Evolutionary conservation across 2,329 filamentous ascomycete species (phyloP).

Genomic region (Elsinoe batatas): DNA sequence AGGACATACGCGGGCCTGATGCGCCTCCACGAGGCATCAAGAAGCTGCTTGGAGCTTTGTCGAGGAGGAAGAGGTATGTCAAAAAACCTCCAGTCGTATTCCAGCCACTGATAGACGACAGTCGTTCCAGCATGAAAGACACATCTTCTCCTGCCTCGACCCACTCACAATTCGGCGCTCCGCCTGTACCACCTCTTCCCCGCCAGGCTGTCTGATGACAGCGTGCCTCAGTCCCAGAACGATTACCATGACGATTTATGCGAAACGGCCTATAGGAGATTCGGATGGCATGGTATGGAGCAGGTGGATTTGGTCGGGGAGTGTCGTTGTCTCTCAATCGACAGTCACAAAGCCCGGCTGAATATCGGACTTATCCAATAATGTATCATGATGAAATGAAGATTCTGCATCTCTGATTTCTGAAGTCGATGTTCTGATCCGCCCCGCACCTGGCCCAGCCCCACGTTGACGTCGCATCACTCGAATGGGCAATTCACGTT

Average conservation of each 20-base stretch:
- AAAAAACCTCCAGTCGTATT: not conserved
- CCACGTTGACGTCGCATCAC: conserved; percentile 7
- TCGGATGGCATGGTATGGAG: not conserved
- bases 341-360: too few relatives aligned
- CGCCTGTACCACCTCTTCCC: conserved; percentile 8
- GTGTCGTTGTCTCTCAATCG: too few relatives aligned
- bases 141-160: not conserved
- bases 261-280: not conserved
- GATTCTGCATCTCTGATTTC: not conserved
- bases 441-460: conserved; percentile 4
- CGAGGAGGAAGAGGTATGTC: conserved; percentile 10
- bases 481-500: too few relatives aligned
- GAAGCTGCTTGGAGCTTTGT: conserved; percentile 9
- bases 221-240: not conserved
- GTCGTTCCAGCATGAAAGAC: conserved; percentile 11
- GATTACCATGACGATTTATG: not conserved
- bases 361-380: not conserved
- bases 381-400: conserved; percentile 1
- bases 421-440: not conserved
- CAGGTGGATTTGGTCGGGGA: not conserved
- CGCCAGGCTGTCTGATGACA: not conserved
- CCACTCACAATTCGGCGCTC: not conserved
- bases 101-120: not conserved
- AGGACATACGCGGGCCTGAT: conserved; percentile 1
- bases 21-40: conserved; percentile 4